These are phyloP conservation scores for Cavenderia fasciculata DNA, from an alignment of 78 protist species.

Conservation along the genomic window DNA sequence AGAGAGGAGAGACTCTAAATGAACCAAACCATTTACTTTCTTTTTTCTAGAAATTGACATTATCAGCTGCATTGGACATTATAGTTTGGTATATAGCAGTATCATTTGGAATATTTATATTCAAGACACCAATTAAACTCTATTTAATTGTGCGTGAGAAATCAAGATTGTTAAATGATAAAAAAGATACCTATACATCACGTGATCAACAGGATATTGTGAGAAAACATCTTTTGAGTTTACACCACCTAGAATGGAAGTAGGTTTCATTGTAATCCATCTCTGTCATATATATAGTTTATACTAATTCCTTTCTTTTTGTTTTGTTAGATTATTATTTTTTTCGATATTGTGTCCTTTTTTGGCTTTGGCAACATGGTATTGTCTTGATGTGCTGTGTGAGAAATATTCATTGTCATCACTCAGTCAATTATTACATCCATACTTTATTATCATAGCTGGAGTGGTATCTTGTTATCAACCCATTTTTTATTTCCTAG, in stretches of 20 bases:
- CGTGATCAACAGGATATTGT: no score
- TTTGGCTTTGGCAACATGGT: conserved; percentile 54
- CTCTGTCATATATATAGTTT: neutral
- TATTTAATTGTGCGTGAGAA: conserved; percentile 46
- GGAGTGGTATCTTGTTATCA: conserved; percentile 48
- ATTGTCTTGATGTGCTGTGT: conserved; percentile 41
- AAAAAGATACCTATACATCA: no score
- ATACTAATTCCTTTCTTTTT: neutral
- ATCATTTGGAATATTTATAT: conserved; percentile 22
- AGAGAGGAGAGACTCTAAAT: no score
- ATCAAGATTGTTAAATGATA: conserved; percentile 7
- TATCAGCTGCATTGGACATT: conserved; percentile 45
- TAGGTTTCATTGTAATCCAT: neutral
- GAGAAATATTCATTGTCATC: conserved; percentile 9
- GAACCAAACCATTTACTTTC: no score
- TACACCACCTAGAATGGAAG: no score
- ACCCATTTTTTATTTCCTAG: conserved; percentile 33
- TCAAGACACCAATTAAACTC: conserved; percentile 55
- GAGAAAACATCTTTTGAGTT: no score
- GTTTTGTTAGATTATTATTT: conserved; percentile 21
- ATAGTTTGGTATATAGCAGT: conserved; percentile 76
- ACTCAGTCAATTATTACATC: conserved; percentile 61
- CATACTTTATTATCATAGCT: conserved; percentile 57
- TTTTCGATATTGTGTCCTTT: conserved; percentile 44
- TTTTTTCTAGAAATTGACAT: conserved; percentile 8